Base-by-base conservation (phyloP, 2,329 filamentous ascomycete species). In the Arthrobotrys sinensis region DNA sequence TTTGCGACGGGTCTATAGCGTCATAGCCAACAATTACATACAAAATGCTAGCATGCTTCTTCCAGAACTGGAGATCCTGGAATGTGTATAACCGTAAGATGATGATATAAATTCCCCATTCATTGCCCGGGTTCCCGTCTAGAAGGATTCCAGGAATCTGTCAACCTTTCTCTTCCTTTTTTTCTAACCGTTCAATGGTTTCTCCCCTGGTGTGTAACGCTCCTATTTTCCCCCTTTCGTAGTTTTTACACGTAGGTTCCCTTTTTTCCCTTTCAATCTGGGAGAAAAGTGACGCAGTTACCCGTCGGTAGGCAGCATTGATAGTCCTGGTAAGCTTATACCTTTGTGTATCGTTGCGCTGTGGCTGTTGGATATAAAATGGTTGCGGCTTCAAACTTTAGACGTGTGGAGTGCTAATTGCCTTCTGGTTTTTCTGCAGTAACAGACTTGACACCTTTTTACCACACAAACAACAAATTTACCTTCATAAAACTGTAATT, bases 21-120 rank as follows among this genome's bases (percentile, higher is more conserved):
- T 75, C 70, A 75, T 75, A 67, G 32, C 48, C 19, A 40, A 10
- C 38, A 3, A 2, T 34, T 62, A 19, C 32, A 19, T 57, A 57
- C 14, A 28, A 28, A 28, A 8, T 24, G 19, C 19, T 3, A 24
- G 45, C 24, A 48, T 48, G 16, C 19, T 21, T 48, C 16, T 24
- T 6, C 45, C 7, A 24, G 19, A 48, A 48, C 48, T 19, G 21
- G 48, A 21, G 24, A 43, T 55, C 16, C 36, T 28, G 19, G 55
- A 43, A 43, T 60, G 55, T 19, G 28, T 36, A 28, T 21, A 57
- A 48, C 40, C 24, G 34, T 53, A 67, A 45, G 19, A 60, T 52
- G 62, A 67, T 45, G 62, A 67, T 75, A 75, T 75, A 67, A 73
- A 73, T 57, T 55, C 60, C 48, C 55, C 60, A 60, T 62, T 40